Conservation (phyloP, 2,329 filamentous ascomycete species). For the Aspergillus neotritici region DNA sequence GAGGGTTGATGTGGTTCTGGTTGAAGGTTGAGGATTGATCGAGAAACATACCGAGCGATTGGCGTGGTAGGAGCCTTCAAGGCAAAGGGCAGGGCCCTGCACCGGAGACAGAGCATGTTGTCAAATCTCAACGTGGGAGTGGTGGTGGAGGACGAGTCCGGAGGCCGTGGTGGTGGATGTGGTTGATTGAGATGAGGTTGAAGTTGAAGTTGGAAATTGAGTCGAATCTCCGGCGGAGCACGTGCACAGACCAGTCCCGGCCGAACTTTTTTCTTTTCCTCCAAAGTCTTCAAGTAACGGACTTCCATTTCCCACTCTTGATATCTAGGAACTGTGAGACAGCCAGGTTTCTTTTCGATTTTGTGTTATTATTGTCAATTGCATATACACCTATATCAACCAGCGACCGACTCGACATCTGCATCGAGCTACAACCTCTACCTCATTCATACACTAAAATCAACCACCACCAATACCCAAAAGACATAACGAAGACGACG, state of each 20-base stretch:
- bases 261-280: conserved; percentile 13
- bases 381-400: background rate
- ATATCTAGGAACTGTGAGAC: background rate
- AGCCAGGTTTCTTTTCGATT: background rate
- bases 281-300: background rate
- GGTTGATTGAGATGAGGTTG: conserved; percentile 8
- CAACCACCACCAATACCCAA: background rate
- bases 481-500: too few species aligned
- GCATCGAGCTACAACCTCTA: background rate
- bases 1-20: conserved; percentile 6
- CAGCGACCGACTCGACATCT: background rate
- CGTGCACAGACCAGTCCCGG: conserved; percentile 26
- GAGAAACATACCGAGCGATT: conserved; percentile 5
- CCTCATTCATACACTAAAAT: background rate
- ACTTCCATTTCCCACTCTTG: background rate
- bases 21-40: background rate
- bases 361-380: too few species aligned
- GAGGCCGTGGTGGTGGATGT: conserved; percentile 4
- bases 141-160: background rate
- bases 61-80: conserved; percentile 21
- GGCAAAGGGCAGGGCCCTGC: conserved; percentile 27
- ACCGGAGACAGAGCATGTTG: conserved; percentile 32
- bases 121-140: background rate
- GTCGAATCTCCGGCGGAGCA: conserved; percentile 27
- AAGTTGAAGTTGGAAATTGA: conserved; percentile 26